phyloP scores from a whole-genome alignment of 176 grass and related monocot genomes.

The Thinopyrum elongatum region DNA sequence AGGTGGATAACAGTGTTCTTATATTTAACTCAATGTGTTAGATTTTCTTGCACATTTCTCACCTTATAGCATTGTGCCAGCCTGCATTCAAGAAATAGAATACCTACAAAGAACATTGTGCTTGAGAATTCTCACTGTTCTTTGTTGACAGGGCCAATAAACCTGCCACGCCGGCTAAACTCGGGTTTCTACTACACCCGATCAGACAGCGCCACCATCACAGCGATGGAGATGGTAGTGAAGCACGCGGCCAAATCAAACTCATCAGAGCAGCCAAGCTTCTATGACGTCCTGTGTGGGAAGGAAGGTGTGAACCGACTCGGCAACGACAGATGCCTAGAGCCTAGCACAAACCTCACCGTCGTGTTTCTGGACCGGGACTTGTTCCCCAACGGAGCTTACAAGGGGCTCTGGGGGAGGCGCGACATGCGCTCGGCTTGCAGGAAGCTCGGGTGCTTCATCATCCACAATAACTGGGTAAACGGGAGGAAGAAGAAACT shows the following conservation, averaged over 20 bases:
- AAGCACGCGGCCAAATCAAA: conserved; percentile 58
- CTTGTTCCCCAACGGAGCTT: conserved; percentile 82
- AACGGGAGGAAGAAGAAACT: conserved; percentile 71
- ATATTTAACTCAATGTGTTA: neutral
- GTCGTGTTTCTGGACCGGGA: conserved; percentile 62
- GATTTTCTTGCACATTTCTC: neutral
- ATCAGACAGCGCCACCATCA: conserved; percentile 57
- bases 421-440: conserved; percentile 36
- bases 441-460: conserved; percentile 49
- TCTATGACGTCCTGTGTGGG: conserved; percentile 84
- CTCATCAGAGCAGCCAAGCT: conserved; percentile 87
- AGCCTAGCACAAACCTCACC: conserved; percentile 57
- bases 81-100: neutral
- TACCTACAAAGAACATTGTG: neutral
- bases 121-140: neutral
- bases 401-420: conserved; percentile 64
- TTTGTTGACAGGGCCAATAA: conserved; percentile 64
- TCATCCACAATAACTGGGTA: conserved; percentile 94
- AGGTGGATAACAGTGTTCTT: neutral
- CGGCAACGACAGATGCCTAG: conserved; percentile 50
- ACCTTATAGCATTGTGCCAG: neutral
- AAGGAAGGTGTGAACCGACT: conserved; percentile 51
- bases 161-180: conserved; percentile 77
- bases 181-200: conserved; percentile 86
- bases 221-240: conserved; percentile 68